Base-by-base conservation (phyloP, 2,329 filamentous ascomycete genomes). In the Exophiala phaeomuriformis region DNA sequence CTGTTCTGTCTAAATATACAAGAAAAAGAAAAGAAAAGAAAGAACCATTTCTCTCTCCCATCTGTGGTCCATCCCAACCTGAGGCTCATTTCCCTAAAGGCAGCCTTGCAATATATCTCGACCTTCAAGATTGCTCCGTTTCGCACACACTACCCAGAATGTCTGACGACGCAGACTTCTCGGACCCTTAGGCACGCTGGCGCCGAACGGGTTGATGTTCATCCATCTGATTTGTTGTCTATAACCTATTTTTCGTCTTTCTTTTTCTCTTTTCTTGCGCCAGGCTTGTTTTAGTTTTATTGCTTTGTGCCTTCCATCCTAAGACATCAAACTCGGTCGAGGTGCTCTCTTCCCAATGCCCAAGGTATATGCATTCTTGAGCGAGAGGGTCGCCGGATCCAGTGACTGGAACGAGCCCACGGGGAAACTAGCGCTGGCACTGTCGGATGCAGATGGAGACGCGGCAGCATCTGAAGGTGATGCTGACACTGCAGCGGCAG, bases 331-430 rank as follows among this genome's bases (percentile, higher is more conserved):
- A 29, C 53, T 54, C 36, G 57, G 57, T 49, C 31, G 28, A 33
- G 57, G 53, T n/a, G 43, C 57, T 52, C 57, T 47, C 44, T 36
- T 53, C 41, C 57, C 57, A 40, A 59, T 59, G 19, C 57, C 57
- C 28, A 59, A 41, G 29, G 57, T 59, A 36, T 52, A 51, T 5
- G 57, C 55, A 51, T 55, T 55, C 36, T 62, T 57, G 48, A 58
- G 52, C 10, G 60, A 58, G 29, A 62, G 57, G n/a, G 59, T 62
- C 30, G 61, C 58, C 9, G 61, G 52, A 29, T 63, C 57, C 40
- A 55, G 36, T 5, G 58, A 52, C 5, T 52, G 51, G 39, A 63
- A 62, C 5, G 56, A 49, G 19, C 56, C 56, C 19, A 46, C 40
- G 12, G 49, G 43, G 12, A 53, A 50, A 30, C 47, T 50, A n/a